A percentile compares a stretch with the other conserved stretches of the same genome.
These are phyloP conservation scores for Salvia sclarea DNA, from an alignment of 305 asterid species.

Conservation along the genomic window DNA sequence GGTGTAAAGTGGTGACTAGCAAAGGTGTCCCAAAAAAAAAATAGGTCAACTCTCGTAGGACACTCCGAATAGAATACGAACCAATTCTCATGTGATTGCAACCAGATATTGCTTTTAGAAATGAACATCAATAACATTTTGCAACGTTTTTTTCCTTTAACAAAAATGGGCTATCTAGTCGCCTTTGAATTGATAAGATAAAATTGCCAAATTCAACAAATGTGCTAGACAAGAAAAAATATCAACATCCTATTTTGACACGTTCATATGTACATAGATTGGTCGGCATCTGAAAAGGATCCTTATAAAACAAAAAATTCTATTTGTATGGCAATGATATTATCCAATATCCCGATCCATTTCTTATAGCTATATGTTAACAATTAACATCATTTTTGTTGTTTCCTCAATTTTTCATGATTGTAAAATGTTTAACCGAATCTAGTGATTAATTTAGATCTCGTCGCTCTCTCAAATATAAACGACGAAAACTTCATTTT, in stretches of 20 bases:
- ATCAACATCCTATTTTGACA: not conserved
- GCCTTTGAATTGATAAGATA: not conserved
- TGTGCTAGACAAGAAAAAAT: not conserved
- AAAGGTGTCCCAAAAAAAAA: no score
- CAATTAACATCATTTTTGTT: not conserved
- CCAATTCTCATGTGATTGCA: no score
- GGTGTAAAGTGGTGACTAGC: no score
- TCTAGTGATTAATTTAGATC: not conserved
- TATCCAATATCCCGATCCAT: not conserved
- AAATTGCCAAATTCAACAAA: not conserved
- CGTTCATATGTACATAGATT: not conserved
- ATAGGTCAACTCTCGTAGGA: no score
- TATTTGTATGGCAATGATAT: not conserved
- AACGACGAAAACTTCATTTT: not conserved
- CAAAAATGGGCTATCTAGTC: no score
- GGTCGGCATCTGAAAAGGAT: not conserved
- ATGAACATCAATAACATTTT: no score
- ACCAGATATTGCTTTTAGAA: no score
- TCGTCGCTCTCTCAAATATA: not conserved
- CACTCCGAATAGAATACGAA: no score
- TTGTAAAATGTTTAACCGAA: not conserved
- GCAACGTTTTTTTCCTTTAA: no score
- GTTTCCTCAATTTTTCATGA: not conserved
- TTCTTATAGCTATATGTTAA: no score
- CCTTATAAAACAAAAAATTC: not conserved